phyloP scores from a whole-genome alignment of 305 asterid genomes.

The Fraxinus nigra region DNA sequence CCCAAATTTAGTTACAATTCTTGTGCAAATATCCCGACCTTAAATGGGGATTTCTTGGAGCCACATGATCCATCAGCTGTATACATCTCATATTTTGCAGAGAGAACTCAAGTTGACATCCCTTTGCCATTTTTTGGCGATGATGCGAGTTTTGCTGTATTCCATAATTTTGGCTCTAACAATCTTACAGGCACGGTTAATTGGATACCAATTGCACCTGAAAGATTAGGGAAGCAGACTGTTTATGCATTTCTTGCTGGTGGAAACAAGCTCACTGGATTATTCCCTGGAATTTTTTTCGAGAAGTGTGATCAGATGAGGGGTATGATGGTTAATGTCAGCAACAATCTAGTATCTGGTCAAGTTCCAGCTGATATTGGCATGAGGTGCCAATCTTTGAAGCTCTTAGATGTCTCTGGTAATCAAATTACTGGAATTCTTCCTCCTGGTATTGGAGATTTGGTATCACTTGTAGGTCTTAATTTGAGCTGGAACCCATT shows the following conservation, averaged over 20 bases:
- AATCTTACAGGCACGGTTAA: constrained; percentile 38
- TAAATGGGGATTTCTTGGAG: constrained; percentile 14
- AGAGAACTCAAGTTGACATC: constrained; percentile 23
- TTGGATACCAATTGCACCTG: constrained; percentile 35
- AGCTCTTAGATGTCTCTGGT: constrained; percentile 40
- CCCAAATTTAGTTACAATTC: constrained; percentile 31
- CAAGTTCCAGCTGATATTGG: constrained; percentile 37
- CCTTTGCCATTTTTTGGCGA: constrained; percentile 22
- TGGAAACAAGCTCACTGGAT: constrained; percentile 41
- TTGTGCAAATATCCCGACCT: constrained; percentile 23
- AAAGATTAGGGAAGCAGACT: constrained; percentile 26
- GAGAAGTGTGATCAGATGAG: constrained; percentile 38
- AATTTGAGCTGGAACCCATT: constrained; percentile 43
- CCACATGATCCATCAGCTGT: constrained; percentile 28
- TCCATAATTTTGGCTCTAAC: constrained; percentile 45
- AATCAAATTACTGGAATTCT: constrained; percentile 40
- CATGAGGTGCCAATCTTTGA: constrained; percentile 34
- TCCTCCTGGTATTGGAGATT: constrained; percentile 35
- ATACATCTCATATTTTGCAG: constrained; percentile 33
- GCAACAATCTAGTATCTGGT: constrained; percentile 38
- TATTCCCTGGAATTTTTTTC: constrained; percentile 34
- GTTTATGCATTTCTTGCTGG: constrained; percentile 47
- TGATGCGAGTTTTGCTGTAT: constrained; percentile 25
- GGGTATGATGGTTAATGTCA: constrained; percentile 40
- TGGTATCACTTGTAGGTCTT: constrained; percentile 38